Conservation (phyloP, 352 stramenopile species). For the Phytophthora ohioensis region DNA sequence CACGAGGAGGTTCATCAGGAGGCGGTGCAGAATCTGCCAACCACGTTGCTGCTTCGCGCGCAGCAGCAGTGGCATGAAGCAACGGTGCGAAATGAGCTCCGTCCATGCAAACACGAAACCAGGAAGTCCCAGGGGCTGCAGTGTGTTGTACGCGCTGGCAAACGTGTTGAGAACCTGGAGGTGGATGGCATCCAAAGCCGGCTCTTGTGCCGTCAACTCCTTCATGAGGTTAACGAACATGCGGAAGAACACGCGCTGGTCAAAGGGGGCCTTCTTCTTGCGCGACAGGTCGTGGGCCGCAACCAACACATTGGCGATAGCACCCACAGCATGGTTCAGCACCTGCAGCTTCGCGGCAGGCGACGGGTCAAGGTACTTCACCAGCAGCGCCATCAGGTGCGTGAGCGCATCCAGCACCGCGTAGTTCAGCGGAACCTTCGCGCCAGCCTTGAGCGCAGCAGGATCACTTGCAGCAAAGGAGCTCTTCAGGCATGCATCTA, state of each 20-base stretch:
- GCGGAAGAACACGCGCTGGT: conserved; percentile 99
- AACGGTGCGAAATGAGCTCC: conserved; percentile 97
- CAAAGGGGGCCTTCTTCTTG: conserved; percentile 92
- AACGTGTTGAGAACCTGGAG: conserved; percentile 97
- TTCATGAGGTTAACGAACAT: conserved; percentile 98
- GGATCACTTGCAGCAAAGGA: conserved; percentile 53
- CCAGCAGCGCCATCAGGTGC: conserved; percentile 96
- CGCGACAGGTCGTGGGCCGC: conserved; percentile 81
- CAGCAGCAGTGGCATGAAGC: conserved; percentile 98
- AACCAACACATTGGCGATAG: conserved; percentile 95
- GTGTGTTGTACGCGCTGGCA: conserved; percentile 96
- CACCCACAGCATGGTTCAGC: conserved; percentile 96
- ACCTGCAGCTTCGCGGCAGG: conserved; percentile 87
- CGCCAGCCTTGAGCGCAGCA: conserved; percentile 46
- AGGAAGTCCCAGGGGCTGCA: conserved; percentile 96
- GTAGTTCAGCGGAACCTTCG: conserved; percentile 88
- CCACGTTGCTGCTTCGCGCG: conserved; percentile 94
- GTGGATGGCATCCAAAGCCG: conserved; percentile 94
- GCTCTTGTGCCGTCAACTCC: conserved; percentile 96
- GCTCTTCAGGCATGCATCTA: conserved; percentile 96
- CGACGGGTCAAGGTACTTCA: conserved; percentile 93
- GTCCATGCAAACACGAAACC: conserved; percentile 99
- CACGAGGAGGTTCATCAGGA: conserved; percentile 98
- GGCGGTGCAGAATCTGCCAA: conserved; percentile 97
- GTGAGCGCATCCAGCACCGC: conserved; percentile 96